phyloP scores from a whole-genome alignment of 2,329 filamentous ascomycete genomes.

The Cercospora sp. region DNA sequence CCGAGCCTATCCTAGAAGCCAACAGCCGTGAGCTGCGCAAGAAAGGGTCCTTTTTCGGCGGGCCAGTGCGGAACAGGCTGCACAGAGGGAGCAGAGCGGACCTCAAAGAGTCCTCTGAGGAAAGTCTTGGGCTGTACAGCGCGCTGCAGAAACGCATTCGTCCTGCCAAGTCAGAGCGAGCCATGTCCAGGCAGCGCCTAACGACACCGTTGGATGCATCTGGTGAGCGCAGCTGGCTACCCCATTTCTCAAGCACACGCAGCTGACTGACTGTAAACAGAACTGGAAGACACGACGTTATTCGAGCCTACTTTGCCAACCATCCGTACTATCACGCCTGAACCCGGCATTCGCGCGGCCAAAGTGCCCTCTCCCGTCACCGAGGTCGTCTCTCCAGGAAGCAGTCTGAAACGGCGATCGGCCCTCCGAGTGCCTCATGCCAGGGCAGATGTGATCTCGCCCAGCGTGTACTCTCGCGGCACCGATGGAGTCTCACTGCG shows the following conservation, averaged over 20 bases:
- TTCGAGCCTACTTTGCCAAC: constrained; percentile 23
- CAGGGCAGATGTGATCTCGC: constrained; percentile 36
- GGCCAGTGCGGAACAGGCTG: constrained; percentile 32
- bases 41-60: constrained; percentile 36
- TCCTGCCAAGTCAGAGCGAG: constrained; percentile 24
- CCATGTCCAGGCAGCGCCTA: constrained; percentile 3
- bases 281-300: constrained; percentile 2
- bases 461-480: constrained; percentile 50
- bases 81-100: constrained; percentile 34
- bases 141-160: constrained; percentile 58
- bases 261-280: background rate
- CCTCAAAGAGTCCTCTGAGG: constrained; percentile 41
- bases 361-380: constrained; percentile 19
- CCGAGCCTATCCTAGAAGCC: constrained; percentile 26
- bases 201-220: constrained; percentile 2
- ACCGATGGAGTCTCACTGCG: constrained; percentile 43
- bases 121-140: constrained; percentile 63
- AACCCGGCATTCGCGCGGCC: constrained; percentile 20
- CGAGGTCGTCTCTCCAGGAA: constrained; percentile 16
- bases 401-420: constrained; percentile 26
- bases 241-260: background rate
- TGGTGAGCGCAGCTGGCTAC: background rate
- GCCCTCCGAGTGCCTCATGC: constrained; percentile 25
- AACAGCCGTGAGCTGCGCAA: constrained; percentile 31
- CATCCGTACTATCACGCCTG: constrained; percentile 33